Conservation (phyloP, 805 yeast genomes). For the Candida tallmaniae region DNA sequence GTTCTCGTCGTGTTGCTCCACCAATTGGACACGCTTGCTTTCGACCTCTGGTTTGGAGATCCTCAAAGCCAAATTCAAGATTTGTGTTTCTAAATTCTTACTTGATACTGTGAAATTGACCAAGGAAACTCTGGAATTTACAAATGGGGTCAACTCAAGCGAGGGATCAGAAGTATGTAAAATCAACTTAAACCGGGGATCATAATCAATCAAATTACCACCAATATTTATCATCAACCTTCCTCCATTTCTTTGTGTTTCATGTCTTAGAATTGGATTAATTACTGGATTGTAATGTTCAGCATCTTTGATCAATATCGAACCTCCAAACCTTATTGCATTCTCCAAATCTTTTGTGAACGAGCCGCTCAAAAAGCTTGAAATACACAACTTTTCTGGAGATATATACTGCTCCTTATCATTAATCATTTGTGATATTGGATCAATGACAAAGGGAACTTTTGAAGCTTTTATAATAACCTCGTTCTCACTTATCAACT, state of each 20-base stretch:
- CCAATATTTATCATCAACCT: constrained; percentile 60
- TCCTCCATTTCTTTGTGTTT: constrained; percentile 64
- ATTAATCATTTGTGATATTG: constrained; percentile 45
- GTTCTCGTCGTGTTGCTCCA: constrained; percentile 56
- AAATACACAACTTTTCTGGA: constrained; percentile 40
- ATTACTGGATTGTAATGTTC: constrained; percentile 77
- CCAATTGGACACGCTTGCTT: constrained; percentile 47
- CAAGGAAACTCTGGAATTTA: constrained; percentile 57
- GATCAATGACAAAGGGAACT: constrained; percentile 68
- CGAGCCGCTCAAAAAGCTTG: constrained; percentile 70
- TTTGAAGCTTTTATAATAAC: constrained; percentile 41
- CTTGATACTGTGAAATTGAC: constrained; percentile 73
- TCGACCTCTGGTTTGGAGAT: constrained; percentile 66
- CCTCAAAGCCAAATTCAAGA: constrained; percentile 52
- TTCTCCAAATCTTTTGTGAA: constrained; percentile 70
- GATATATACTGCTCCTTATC: constrained; percentile 29
- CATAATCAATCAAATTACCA: constrained; percentile 58
- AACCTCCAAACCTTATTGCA: constrained; percentile 78
- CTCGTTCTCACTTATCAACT: constrained; percentile 59
- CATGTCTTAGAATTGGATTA: constrained; percentile 56
- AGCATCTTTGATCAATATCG: constrained; percentile 69
- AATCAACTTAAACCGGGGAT: constrained; percentile 57
- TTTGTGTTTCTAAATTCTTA: constrained; percentile 58
- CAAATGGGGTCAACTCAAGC: constrained; percentile 44
- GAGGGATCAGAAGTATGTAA: constrained; percentile 59